A percentile compares a stretch with the other conserved stretches of the same genome.
phyloP scores from a whole-genome alignment of 2,329 filamentous ascomycete species.

The Tolypocladium pustulatum region DNA sequence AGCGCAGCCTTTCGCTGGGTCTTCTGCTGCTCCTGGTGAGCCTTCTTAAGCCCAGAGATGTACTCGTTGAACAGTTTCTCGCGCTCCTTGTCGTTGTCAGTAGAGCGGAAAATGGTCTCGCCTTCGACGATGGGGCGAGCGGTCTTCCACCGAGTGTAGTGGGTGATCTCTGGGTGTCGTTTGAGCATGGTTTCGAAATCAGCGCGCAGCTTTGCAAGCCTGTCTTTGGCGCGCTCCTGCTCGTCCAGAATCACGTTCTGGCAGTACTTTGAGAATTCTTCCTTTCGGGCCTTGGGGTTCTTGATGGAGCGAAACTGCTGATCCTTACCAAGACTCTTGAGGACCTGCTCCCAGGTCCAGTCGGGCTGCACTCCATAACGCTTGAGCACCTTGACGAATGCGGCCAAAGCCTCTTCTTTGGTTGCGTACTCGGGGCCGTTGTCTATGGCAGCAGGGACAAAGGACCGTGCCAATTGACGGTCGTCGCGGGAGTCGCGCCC shows the following conservation, averaged over 20 bases:
- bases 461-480: conserved; percentile 32
- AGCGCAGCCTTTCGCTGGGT: conserved; percentile 68
- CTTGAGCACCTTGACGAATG: conserved; percentile 83
- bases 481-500: conserved; percentile 15
- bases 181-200: conserved; percentile 96
- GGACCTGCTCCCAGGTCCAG: conserved; percentile 85
- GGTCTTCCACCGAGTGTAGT: conserved; percentile 96
- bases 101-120: conserved; percentile 90
- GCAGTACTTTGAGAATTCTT: conserved; percentile 91
- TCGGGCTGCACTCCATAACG: conserved; percentile 79
- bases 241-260: conserved; percentile 83
- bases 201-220: conserved; percentile 78
- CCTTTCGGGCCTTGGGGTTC: conserved; percentile 81
- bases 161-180: conserved; percentile 92
- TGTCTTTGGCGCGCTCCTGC: conserved; percentile 88
- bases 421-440: conserved; percentile 71
- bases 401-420: conserved; percentile 80
- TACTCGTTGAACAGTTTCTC: conserved; percentile 92
- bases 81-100: conserved; percentile 77
- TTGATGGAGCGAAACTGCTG: conserved; percentile 88
- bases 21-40: conserved; percentile 65
- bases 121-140: conserved; percentile 88
- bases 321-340: conserved; percentile 79
- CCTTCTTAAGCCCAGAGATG: conserved; percentile 70
- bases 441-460: conserved; percentile 47